Evolutionary conservation across 2,329 filamentous ascomycete genomes (phyloP).

Genomic region (Neocatenulostroma microsporum): DNA sequence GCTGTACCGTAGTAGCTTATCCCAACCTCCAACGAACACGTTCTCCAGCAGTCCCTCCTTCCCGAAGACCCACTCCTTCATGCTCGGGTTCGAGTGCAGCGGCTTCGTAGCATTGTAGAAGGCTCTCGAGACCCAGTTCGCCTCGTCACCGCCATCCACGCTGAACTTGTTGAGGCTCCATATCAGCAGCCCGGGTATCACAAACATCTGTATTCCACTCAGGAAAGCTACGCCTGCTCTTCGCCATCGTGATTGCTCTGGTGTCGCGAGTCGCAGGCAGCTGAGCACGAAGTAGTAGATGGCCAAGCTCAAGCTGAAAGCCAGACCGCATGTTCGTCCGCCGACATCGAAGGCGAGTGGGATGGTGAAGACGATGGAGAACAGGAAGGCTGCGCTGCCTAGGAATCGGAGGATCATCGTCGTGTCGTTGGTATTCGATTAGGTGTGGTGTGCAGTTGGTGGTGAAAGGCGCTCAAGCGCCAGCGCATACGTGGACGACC

Average conservation of each 20-base stretch:
- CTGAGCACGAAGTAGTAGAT: slow-evolving; percentile 89
- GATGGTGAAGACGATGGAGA: slow-evolving; percentile 89
- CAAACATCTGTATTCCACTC: slow-evolving; percentile 72
- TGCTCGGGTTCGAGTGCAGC: slow-evolving; percentile 48
- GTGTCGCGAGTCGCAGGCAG: slow-evolving; percentile 67
- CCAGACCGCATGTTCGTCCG: slow-evolving; percentile 85
- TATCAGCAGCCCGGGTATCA: slow-evolving; percentile 79
- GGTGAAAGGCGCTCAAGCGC: slow-evolving; percentile 13
- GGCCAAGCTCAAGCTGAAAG: slow-evolving; percentile 83
- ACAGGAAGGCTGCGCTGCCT: slow-evolving; percentile 59
- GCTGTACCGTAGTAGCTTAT: slow-evolving; percentile 78
- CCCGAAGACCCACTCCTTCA: slow-evolving; percentile 84
- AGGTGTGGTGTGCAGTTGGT: slow-evolving; percentile 6
- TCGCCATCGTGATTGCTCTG: slow-evolving; percentile 67
- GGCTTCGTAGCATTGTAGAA: slow-evolving; percentile 29
- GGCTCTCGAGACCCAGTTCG: slow-evolving; percentile 68
- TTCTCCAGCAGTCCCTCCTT: slow-evolving; percentile 72
- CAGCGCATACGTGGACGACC: slow-evolving; percentile 5
- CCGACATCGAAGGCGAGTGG: slow-evolving; percentile 97
- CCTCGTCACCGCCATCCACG: slow-evolving; percentile 65
- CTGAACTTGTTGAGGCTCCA: slow-evolving; percentile 96
- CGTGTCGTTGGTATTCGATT: slow-evolving; percentile 12
- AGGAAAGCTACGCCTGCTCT: slow-evolving; percentile 62
- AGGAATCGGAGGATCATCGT: slow-evolving; percentile 41
- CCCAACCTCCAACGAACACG: slow-evolving; percentile 76